A percentile compares a stretch with the other conserved stretches of the same genome.
These are phyloP conservation scores for Amoebophrya sp. DNA, from an alignment of 169 alveolate species.

Conservation along the genomic window DNA sequence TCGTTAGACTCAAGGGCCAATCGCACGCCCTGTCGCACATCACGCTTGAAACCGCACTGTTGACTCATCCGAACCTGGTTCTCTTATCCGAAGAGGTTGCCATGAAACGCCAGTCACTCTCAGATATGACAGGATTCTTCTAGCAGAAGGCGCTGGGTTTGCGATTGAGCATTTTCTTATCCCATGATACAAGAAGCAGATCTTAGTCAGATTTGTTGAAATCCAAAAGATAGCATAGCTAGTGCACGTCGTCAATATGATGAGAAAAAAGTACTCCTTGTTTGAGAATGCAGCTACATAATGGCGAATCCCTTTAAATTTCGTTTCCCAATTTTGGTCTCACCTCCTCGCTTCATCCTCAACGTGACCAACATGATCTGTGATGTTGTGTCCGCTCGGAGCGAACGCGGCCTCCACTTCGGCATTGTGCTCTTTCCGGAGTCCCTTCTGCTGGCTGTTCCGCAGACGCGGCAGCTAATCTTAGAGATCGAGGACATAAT, in stretches of 20 bases:
- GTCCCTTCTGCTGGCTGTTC: not conserved
- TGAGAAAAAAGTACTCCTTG: too few species aligned
- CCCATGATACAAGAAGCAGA: too few species aligned
- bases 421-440: not conserved
- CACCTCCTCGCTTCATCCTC: too few species aligned
- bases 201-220: too few species aligned
- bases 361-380: not conserved
- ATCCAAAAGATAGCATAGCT: too few species aligned
- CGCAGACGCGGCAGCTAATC: not conserved
- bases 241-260: too few species aligned
- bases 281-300: too few species aligned
- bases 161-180: too few species aligned
- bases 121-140: too few species aligned
- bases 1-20: not conserved
- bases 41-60: not conserved
- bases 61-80: not conserved
- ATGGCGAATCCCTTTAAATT: too few species aligned
- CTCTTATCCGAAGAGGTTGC: not conserved
- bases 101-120: not conserved
- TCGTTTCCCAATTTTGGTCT: too few species aligned
- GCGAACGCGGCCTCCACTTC: not conserved
- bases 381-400: not conserved
- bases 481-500: not conserved
- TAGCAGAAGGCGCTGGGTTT: too few species aligned
- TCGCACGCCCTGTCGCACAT: not conserved